These are phyloP conservation scores for Trametes hirsuta DNA, from an alignment of 1,284 basidiomycete genomes.

Conservation along the genomic window DNA sequence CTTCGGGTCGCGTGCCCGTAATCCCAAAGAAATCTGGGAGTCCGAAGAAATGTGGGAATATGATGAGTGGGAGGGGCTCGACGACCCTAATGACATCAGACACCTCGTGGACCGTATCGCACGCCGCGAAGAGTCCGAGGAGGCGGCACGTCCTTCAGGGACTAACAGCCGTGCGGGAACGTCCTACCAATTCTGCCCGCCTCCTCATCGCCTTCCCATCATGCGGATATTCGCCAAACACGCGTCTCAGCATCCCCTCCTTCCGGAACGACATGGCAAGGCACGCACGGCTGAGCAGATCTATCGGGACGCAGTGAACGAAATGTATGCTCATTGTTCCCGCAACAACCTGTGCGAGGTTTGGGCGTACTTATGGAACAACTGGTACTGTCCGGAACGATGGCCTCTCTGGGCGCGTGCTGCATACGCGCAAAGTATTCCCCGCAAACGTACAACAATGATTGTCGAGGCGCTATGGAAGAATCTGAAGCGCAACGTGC, in stretches of 20 bases:
- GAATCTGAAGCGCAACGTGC: constrained; percentile 15
- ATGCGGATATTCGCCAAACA: constrained; percentile 19
- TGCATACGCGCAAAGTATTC: constrained; percentile 2
- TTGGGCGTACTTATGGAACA: constrained; percentile 25
- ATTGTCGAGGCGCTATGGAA: constrained; percentile 23
- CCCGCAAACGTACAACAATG: constrained; percentile 20
- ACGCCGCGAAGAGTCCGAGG: background rate
- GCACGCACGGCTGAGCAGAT: constrained; percentile 8
- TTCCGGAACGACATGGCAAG: constrained; percentile 20
- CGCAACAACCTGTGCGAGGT: constrained; percentile 14
- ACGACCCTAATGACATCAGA: too few relatives aligned
- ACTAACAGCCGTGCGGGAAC: background rate
- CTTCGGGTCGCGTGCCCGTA: too few relatives aligned
- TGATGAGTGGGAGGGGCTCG: too few relatives aligned
- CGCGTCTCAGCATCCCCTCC: constrained; percentile 16
- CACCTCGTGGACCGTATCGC: too few relatives aligned
- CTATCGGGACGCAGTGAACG: constrained; percentile 10
- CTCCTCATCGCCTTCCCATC: constrained; percentile 8
- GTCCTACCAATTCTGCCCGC: constrained; percentile 18
- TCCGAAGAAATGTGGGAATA: too few relatives aligned
- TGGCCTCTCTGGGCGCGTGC: constrained; percentile 21
- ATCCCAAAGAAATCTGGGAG: too few relatives aligned
- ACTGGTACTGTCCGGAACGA: constrained; percentile 12
- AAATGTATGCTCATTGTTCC: constrained; percentile 22
- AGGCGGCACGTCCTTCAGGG: background rate